phyloP scores from a whole-genome alignment of 257 asterid species.

The Solanum pinnatisectum region DNA sequence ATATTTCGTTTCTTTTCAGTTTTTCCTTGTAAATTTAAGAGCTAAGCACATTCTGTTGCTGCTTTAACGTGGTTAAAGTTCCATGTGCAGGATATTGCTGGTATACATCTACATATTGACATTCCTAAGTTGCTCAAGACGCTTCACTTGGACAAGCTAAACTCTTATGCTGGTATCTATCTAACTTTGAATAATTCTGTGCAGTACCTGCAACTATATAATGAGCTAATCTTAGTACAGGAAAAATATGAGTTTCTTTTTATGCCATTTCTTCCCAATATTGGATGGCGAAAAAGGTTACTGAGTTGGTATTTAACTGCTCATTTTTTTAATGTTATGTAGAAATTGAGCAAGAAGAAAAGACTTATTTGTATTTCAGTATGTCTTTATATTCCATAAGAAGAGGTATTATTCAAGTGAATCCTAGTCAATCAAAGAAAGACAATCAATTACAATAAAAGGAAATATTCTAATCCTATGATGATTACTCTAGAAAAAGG shows the following conservation, averaged over 20 bases:
- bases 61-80: background rate
- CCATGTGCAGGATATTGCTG: conserved; percentile 74
- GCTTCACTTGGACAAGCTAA: conserved; percentile 67
- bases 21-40: background rate
- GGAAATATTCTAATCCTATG: background rate
- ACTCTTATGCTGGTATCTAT: conserved; percentile 69
- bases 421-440: background rate
- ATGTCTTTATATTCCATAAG: background rate
- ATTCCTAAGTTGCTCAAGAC: conserved; percentile 75
- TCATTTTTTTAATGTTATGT: background rate
- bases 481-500: background rate
- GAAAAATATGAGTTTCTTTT: background rate
- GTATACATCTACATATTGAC: conserved; percentile 82
- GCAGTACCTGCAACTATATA: background rate
- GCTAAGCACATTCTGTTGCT: background rate
- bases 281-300: background rate
- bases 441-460: background rate
- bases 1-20: background rate
- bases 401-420: background rate
- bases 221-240: background rate
- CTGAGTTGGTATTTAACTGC: background rate
- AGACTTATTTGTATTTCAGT: background rate
- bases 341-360: background rate
- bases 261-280: background rate
- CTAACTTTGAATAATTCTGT: background rate